Evolutionary conservation across 1,139 yeast species (phyloP), one percentile per base, ranked within the genome.

Genomic region (Groenewaldozyma sp.): DNA sequence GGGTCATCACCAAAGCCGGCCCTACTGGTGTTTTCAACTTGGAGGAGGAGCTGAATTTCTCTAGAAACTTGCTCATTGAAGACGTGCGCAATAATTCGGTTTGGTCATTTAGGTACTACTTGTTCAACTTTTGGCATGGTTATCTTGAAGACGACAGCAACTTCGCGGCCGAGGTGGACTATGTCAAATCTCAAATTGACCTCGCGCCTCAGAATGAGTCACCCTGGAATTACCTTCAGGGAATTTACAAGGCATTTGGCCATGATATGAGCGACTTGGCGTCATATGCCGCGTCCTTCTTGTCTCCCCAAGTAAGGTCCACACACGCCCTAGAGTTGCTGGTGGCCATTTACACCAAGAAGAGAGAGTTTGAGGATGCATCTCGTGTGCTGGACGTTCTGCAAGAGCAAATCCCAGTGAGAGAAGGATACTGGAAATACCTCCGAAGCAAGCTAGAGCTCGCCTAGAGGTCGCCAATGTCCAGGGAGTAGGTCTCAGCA

Each of bases 61-160:
- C 74, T 1, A 67, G 70, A n/a, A 46, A 49, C 16, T 60, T 74
- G 49, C 60, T 93, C 9, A 60, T 62, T 4, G 53, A 62, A 6
- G 99, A 91, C 59, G 73, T 84, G 17, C 68, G 86, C 52, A 91
- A 91, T 62, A 93, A 91, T 59, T 82, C 95, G 41, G 96, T 94
- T 0, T 91, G 99, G 99, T 73, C 78, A 42, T 94, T 84, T 60
- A 69, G 96, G 40, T 82, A 68, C 63, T 86, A 79, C 52, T 58
- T 82, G 19, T 45, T 58, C 22, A 52, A 45, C 35, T 28, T 26
- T n/a, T 14, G 29, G 22, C n/a, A 26, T 7, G 32, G 36, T 20
- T 38, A 41, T 10, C 21, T 39, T n/a, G 36, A 38, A 24, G 54
- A 47, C 20, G 39, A 27, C 13, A 33, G 38, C 29, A 29, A 54